Evolutionary conservation across 345 rosid genomes (phyloP).

Genomic region (Citrus sinensis): DVS_A1.0 CM039161.1:24732501-24733000

Average conservation of each 20-base stretch:
- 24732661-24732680: no score
- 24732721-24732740: not conserved
- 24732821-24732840: not conserved
- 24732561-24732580: no score
- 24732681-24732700: no score
- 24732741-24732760: not conserved
- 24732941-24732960: not conserved
- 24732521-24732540: no score
- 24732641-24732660: no score
- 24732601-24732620: no score
- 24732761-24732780: not conserved
- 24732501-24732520: no score
- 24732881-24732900: no score
- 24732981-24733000: constrained; percentile 41
- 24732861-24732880: not conserved
- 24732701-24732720: no score
- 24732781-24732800: not conserved
- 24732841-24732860: not conserved
- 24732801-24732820: not conserved
- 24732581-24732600: no score
- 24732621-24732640: no score
- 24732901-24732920: not conserved
- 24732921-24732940: not conserved
- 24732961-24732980: constrained; percentile 33
- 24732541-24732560: no score